Conservation (phyloP, 2,329 filamentous ascomycete genomes). For the Podosphaera leucotricha region DNA sequence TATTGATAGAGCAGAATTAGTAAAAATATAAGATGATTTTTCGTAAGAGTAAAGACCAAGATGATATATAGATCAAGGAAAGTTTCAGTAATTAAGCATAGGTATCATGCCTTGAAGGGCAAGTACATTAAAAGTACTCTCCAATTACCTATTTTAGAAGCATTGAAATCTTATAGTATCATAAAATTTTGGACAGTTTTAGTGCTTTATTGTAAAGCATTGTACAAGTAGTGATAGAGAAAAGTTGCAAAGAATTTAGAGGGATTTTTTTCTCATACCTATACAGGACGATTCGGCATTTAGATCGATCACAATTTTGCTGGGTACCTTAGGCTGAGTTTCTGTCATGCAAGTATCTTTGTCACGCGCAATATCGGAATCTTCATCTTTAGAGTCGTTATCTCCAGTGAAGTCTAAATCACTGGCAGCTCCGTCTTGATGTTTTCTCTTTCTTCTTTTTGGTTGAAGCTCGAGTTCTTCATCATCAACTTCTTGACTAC, state of each 20-base stretch:
- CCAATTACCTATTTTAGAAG: neutral
- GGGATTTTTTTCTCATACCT: constrained; percentile 1
- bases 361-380: neutral
- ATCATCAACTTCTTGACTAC: neutral
- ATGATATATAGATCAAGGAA: too few relatives aligned
- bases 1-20: neutral
- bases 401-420: constrained; percentile 1
- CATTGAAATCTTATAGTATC: neutral
- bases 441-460: neutral
- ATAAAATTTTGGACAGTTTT: neutral
- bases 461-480: neutral
- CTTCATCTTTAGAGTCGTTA: neutral
- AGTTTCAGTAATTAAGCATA: too few relatives aligned
- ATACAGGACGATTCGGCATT: neutral
- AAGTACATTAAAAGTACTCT: neutral
- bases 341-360: neutral
- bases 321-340: neutral
- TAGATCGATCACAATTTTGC: neutral
- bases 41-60: too few relatives aligned
- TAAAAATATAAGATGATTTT: too few relatives aligned
- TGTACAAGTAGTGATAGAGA: neutral
- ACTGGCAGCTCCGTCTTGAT: neutral
- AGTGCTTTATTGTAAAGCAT: neutral
- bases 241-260: neutral
- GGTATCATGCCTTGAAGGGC: too few relatives aligned